A percentile compares a stretch with the other conserved stretches of the same genome.
Conservation (phyloP, 2,329 filamentous ascomycete genomes). For the Trichothecium roseum region DNA sequence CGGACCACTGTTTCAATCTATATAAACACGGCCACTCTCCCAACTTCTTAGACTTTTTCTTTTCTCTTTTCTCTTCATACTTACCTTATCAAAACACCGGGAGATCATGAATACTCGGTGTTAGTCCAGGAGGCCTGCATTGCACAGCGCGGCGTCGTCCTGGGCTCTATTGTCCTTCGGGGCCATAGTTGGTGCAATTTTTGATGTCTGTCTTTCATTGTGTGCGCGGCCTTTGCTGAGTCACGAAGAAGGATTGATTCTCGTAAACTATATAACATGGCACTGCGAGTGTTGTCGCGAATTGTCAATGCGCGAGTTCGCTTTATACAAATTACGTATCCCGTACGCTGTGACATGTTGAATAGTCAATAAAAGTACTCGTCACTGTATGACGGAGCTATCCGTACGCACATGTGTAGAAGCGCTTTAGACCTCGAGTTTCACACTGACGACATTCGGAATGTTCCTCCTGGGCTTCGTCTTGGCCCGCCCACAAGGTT, state of each 20-base stretch:
- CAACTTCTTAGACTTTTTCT: conserved; percentile 6
- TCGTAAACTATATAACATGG: no score
- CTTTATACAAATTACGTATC: no score
- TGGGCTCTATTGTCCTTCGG: conserved; percentile 39
- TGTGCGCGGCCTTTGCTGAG: conserved; percentile 22
- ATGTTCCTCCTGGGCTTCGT: no score
- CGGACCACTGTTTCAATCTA: not conserved
- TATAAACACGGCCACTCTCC: not conserved
- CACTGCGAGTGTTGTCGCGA: no score
- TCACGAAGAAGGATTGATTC: conserved; percentile 28
- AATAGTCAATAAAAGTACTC: no score
- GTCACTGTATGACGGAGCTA: no score
- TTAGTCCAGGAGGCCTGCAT: conserved; percentile 38
- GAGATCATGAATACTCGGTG: conserved; percentile 31
- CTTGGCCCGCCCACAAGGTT: no score
- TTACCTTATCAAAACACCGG: conserved; percentile 35
- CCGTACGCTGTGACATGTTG: no score
- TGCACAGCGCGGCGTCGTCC: conserved; percentile 40
- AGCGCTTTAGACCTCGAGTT: no score
- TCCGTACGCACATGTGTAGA: no score
- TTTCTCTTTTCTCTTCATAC: conserved; percentile 32
- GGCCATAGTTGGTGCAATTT: conserved; percentile 40
- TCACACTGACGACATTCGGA: no score
- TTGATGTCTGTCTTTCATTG: conserved; percentile 38
- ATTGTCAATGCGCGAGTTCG: no score